phyloP scores from a whole-genome alignment of 75 land plant genomes.

The Pinus taeda region DNA sequence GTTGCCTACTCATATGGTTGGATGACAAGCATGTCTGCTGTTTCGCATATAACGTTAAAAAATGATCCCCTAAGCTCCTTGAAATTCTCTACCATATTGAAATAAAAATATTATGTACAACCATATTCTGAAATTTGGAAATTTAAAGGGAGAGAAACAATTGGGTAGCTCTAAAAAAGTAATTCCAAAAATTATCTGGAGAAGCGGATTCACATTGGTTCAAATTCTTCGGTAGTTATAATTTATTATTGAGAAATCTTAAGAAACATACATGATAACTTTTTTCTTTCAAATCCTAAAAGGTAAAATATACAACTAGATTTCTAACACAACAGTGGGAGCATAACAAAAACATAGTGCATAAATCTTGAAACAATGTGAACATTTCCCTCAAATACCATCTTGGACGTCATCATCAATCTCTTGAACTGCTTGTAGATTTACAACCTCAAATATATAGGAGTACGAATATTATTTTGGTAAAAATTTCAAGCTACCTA shows the following conservation, averaged over 20 bases:
- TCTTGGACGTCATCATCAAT: slow-evolving; percentile 38
- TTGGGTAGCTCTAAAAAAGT: background rate
- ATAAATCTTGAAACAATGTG: background rate
- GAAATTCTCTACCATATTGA: too few species aligned
- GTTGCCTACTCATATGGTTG: too few species aligned
- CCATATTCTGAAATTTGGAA: too few species aligned
- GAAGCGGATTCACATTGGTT: background rate
- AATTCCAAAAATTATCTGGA: background rate
- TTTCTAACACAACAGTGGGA: background rate
- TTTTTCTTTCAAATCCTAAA: background rate
- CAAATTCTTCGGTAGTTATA: background rate
- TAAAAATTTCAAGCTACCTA: too few species aligned
- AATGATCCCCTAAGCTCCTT: too few species aligned
- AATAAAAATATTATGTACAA: too few species aligned
- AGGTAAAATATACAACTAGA: background rate
- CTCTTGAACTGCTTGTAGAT: slow-evolving; percentile 70
- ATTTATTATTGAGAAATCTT: slow-evolving; percentile 2
- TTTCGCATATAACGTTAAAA: too few species aligned
- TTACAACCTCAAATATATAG: slow-evolving; percentile 24
- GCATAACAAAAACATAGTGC: background rate
- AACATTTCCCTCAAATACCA: slow-evolving; percentile 4
- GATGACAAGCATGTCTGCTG: too few species aligned
- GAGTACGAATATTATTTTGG: too few species aligned
- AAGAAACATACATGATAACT: slow-evolving; percentile 1
- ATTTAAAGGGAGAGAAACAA: too few species aligned